Evolutionary conservation across 2,329 filamentous ascomycete genomes (phyloP), one percentile per base, ranked within the genome.

Genomic region (Calonectria pseudoreteaudii): DNA sequence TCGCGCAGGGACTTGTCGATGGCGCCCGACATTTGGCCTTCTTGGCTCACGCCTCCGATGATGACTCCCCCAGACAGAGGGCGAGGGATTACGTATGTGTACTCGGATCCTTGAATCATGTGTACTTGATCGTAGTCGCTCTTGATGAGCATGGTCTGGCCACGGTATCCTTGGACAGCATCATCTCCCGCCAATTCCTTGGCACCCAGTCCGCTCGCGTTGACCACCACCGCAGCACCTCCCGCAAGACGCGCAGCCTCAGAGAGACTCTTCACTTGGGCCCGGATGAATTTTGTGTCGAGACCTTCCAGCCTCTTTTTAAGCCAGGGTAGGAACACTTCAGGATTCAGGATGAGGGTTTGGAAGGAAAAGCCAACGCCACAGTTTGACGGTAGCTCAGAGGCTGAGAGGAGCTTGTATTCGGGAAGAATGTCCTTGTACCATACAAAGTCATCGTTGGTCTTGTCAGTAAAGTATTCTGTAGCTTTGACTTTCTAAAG

Each of bases 61-160:
- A 72, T 72, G n/a, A 68, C 41, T 11, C 65, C 70, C 0, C 70
- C 70, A 9, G 58, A 30, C 4, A 44, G 58, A 20, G 44, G 38
- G 10, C 70, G 65, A 4, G 53, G 70, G n/a, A 68, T 72, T 9
- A 65, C 44, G 18, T 72, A 68, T 4, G 70, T 72, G 28, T 72
- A 72, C 23, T 72, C 28, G 13, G 31, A 47, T 26, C 70, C 70
- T 8, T 68, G 65, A 20, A 67, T 31, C 11, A 72, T 68, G 41
- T 64, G 30, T 1, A 58, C 65, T 20, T 72, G 18, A 13, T 56
- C 53, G 11, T 62, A 44, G 31, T 72, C 53, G n/a, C 52, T 62
- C n/a, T 72, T 65, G 64, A 72, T 56, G n/a, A 72, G 53, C 70
- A 68, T 68, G 9, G 65, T 72, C 53, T 72, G 70, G 23, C 65